Percentiles rank a stretch among this genome's conserved stretches.
phyloP scores from a whole-genome alignment of 345 rosid species.

The Eucalyptus cloeziana region DNA sequence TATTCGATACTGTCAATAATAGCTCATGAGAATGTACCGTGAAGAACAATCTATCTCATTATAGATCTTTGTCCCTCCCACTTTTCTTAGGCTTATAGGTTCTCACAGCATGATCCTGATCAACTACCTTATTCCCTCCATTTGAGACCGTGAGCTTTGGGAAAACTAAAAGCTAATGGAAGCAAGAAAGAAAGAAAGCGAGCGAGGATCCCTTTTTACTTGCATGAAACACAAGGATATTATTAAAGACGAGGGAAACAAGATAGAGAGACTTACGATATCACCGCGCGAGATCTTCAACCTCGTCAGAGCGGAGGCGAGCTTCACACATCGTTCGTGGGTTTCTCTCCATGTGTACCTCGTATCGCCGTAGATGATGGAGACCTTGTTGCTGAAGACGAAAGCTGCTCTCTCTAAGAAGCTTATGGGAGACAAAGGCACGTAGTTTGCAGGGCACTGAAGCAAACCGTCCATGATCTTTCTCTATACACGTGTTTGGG shows the following conservation, averaged over 20 bases:
- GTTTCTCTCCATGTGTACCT: slow-evolving; percentile 54
- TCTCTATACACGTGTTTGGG: not conserved
- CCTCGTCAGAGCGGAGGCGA: slow-evolving; percentile 54
- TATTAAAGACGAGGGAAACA: not conserved
- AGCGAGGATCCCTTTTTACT: not conserved
- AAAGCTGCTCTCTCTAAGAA: slow-evolving; percentile 50
- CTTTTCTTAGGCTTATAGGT: not conserved
- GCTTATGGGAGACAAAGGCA: slow-evolving; percentile 50
- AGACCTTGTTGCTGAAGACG: slow-evolving; percentile 27
- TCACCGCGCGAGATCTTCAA: slow-evolving; percentile 32
- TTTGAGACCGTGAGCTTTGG: not conserved
- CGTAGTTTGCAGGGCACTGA: slow-evolving; percentile 36
- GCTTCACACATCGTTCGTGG: slow-evolving; percentile 34
- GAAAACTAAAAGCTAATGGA: not conserved
- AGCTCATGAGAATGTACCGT: not conserved
- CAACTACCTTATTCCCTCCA: not conserved
- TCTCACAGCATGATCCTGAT: not conserved
- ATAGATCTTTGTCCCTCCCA: not conserved
- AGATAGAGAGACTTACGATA: slow-evolving; percentile 25
- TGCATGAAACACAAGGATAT: not conserved
- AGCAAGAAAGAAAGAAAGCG: not conserved
- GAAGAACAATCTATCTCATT: not conserved
- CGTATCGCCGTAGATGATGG: slow-evolving; percentile 38
- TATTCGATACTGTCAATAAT: not conserved
- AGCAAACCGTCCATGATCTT: slow-evolving; percentile 17